Evolutionary conservation across 192 early-diverging fungal genomes (phyloP), one percentile per base, ranked within the genome.

Genomic region (Geranomyces variabilis): DNA sequence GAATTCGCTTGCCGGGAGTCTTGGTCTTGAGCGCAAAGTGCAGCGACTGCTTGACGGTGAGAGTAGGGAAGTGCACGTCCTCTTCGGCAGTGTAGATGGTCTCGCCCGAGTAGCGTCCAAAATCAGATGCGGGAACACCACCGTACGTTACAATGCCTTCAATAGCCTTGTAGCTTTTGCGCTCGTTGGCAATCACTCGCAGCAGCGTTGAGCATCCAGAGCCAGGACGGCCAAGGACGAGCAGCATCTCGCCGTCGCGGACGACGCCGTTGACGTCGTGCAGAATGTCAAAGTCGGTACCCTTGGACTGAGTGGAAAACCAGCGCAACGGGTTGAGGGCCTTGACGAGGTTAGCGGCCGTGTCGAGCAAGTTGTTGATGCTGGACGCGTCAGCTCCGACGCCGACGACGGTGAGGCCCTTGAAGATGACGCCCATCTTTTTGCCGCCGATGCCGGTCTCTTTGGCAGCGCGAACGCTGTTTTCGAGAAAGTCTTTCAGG

Each of bases 81-180:
- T 91, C 91, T 81, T 94, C 93, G 75, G 89, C 85, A 66, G 91
- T 89, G 66, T 93, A 94, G 46, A 88, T 84, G 9, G 93, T 87
- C 66, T 94, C 91, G 58, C 90, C 92, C 22, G 59, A 26, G 43
- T 21, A 70, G 0, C 69, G 56, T 17, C 45, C 69, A 28, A 70
- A 70, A 17, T 70, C 58, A 28, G 56, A 62, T 14, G 69, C 51
- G 10, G 61, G 61, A 8, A 72, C 41, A 34, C 62, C 70, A 19
- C 70, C 62, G 47, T 72, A 65, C 26, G 46, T 61, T n/a, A 65
- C 45, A 14, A 47, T 8, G n/a, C 61, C 70, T 19, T 47, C 21
- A 45, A 64, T 55, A 26, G 46, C 70, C 46, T 65, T 46, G 63
- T 72, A 64, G 24, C 57, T 33, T 15, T 53, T 65, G 31, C 63